Evolutionary conservation across 768 basidiomycete genomes (phyloP).

Genomic region (Vararia minispora): DNA sequence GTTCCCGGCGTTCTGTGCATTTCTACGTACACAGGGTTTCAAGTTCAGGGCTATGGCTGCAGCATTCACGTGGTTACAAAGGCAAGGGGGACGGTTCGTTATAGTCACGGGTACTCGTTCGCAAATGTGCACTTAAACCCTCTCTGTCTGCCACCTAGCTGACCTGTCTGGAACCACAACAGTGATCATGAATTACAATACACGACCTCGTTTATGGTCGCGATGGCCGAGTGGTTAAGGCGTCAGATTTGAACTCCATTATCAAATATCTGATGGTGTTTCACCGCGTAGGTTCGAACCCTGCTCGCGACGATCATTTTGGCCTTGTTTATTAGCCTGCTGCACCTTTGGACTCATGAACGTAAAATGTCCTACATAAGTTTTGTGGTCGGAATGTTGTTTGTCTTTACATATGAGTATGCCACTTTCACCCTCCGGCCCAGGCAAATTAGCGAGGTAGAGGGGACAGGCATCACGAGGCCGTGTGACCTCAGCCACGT

Average conservation of each 20-base stretch:
- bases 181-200: too few relatives aligned
- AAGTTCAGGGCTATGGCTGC: slow-evolving; percentile 34
- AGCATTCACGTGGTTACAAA: slow-evolving; percentile 25
- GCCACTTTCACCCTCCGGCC: too few relatives aligned
- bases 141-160: slow-evolving; percentile 5
- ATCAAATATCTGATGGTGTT: background rate
- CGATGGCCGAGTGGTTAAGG: too few relatives aligned
- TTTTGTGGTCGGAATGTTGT: too few relatives aligned
- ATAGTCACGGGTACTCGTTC: slow-evolving; percentile 23
- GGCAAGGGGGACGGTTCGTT: slow-evolving; percentile 37
- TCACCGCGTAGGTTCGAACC: background rate
- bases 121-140: background rate
- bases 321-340: background rate
- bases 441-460: too few relatives aligned
- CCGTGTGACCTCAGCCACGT: too few relatives aligned
- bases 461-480: too few relatives aligned
- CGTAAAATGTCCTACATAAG: too few relatives aligned
- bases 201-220: too few relatives aligned
- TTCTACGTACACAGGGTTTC: slow-evolving; percentile 32
- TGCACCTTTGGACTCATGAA: too few relatives aligned
- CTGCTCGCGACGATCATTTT: background rate
- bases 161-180: background rate
- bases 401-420: too few relatives aligned
- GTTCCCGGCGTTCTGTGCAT: slow-evolving; percentile 44
- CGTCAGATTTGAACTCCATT: slow-evolving; percentile 11